phyloP scores from a whole-genome alignment of 345 rosid genomes.

The Eutrema japonicum region DNA sequence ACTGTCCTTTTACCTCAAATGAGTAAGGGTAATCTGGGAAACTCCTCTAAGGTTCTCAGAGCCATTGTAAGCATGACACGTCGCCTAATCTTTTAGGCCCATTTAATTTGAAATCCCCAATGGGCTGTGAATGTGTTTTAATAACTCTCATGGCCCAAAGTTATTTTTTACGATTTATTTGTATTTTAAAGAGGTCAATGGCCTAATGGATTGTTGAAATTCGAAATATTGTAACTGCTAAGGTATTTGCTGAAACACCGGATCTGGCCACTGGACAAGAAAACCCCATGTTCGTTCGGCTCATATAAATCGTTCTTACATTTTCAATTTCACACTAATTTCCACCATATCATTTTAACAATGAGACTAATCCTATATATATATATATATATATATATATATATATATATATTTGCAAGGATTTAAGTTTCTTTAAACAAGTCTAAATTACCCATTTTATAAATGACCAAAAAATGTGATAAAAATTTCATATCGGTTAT shows the following conservation, averaged over 20 bases:
- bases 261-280: slow-evolving; percentile 35
- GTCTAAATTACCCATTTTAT: no score
- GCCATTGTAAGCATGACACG: slow-evolving; percentile 39
- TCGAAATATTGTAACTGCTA: background rate
- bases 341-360: no score
- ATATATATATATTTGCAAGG: no score
- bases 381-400: no score
- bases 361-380: no score
- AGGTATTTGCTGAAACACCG: slow-evolving; percentile 37
- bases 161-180: no score
- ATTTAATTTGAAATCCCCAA: background rate
- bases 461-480: no score
- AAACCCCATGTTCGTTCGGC: slow-evolving; percentile 35
- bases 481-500: no score
- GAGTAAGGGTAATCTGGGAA: slow-evolving; percentile 20
- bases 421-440: no score
- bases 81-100: slow-evolving; percentile 2
- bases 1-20: background rate
- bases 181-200: background rate
- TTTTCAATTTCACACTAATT: background rate
- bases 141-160: no score
- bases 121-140: background rate
- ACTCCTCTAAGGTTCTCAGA: slow-evolving; percentile 11
- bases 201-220: background rate
- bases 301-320: slow-evolving; percentile 11